Evolutionary conservation across 1,139 yeast species (phyloP).

Genomic region (Eremothecium gossypii): DNA sequence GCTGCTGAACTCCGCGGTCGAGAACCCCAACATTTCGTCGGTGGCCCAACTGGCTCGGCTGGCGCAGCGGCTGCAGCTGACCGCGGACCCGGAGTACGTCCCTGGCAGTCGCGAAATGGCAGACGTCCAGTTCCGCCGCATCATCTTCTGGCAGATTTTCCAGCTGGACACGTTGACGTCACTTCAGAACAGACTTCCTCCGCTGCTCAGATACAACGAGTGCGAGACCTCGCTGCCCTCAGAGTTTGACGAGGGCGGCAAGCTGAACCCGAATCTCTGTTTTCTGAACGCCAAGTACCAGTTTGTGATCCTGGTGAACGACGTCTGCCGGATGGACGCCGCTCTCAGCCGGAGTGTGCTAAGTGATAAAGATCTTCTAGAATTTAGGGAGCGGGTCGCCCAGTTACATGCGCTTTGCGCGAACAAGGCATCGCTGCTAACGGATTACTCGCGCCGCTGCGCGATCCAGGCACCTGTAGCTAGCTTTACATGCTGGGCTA

Average conservation of each 20-base stretch:
- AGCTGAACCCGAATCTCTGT: conserved; percentile 19
- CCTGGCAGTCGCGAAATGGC: conserved; percentile 41
- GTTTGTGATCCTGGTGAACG: conserved; percentile 44
- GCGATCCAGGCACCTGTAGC: conserved; percentile 10
- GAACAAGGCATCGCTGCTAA: conserved; percentile 34
- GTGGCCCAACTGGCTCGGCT: conserved; percentile 36
- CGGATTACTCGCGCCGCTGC: conserved; percentile 17
- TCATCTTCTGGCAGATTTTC: conserved; percentile 60
- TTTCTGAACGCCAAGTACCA: conserved; percentile 46
- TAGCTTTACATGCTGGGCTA: conserved; percentile 31
- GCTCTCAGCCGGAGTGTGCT: not conserved
- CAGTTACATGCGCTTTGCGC: conserved; percentile 43
- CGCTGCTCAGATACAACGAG: conserved; percentile 45
- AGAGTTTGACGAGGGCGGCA: conserved; percentile 27
- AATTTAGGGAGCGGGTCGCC: conserved; percentile 40
- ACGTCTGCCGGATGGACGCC: conserved; percentile 32
- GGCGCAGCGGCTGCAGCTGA: conserved; percentile 47
- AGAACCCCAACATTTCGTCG: conserved; percentile 39
- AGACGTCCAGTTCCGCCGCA: conserved; percentile 43
- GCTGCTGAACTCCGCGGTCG: conserved; percentile 45
- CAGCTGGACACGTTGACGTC: conserved; percentile 51
- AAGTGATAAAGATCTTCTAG: conserved; percentile 28
- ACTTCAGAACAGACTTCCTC: conserved; percentile 48
- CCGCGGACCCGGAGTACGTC: conserved; percentile 48
- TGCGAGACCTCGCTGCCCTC: conserved; percentile 49